These are phyloP conservation scores for Gentiana straminea DNA, from an alignment of 257 asterid genomes.

Conservation along the genomic window DNA sequence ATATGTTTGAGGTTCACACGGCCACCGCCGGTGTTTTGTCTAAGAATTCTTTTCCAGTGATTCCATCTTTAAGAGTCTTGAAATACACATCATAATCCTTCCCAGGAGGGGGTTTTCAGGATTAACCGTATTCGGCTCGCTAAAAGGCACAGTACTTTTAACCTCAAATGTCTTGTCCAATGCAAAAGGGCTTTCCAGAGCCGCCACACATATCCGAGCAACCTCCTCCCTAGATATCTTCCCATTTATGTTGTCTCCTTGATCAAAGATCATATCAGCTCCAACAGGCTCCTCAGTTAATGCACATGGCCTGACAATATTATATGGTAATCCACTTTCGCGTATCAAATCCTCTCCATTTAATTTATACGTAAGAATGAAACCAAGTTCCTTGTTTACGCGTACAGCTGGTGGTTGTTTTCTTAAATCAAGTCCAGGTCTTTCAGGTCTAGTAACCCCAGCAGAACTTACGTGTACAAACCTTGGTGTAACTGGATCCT, in stretches of 20 bases:
- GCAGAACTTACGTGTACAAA: slow-evolving; percentile 95
- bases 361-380: slow-evolving; percentile 88
- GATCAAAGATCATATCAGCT: slow-evolving; percentile 89
- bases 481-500: slow-evolving; percentile 85
- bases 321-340: slow-evolving; percentile 77
- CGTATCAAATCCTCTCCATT: too few relatives aligned
- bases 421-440: slow-evolving; percentile 94
- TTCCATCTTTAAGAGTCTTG: slow-evolving; percentile 63
- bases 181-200: slow-evolving; percentile 79
- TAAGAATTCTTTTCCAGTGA: slow-evolving; percentile 90
- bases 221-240: slow-evolving; percentile 88
- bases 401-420: slow-evolving; percentile 99
- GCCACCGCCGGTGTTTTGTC: slow-evolving; percentile 58
- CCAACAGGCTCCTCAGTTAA: slow-evolving; percentile 98
- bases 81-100: slow-evolving; percentile 75
- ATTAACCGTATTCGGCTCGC: slow-evolving; percentile 86
- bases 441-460: slow-evolving; percentile 94
- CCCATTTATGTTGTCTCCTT: slow-evolving; percentile 96
- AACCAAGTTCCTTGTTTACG: slow-evolving; percentile 78
- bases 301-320: slow-evolving; percentile 93
- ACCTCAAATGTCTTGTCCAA: slow-evolving; percentile 95
- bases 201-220: slow-evolving; percentile 83
- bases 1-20: slow-evolving; percentile 22
- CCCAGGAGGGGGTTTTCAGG: slow-evolving; percentile 92
- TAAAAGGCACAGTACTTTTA: slow-evolving; percentile 82